These are phyloP conservation scores for Rubus idaeus DNA, from an alignment of 306 rosid genomes.

Conservation along the genomic window DNA sequence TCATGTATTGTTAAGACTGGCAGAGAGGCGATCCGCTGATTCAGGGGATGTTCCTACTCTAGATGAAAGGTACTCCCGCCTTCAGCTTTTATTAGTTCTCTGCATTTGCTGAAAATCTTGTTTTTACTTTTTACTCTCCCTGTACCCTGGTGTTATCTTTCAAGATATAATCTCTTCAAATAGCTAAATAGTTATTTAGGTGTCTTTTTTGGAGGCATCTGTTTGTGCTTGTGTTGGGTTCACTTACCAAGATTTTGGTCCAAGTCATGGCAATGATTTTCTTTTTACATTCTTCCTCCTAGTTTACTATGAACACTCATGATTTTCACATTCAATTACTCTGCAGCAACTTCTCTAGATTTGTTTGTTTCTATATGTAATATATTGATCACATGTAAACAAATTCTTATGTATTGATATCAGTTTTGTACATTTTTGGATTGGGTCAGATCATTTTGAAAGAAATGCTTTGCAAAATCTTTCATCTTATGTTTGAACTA, in stretches of 20 bases:
- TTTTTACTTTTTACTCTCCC: conserved; percentile 4
- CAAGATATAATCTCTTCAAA: not conserved
- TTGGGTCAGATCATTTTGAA: not conserved
- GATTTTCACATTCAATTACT: not conserved
- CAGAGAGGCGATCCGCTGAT: conserved; percentile 74
- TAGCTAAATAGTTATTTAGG: not conserved
- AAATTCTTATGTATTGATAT: not conserved
- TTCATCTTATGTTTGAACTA: not conserved
- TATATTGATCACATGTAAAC: not conserved
- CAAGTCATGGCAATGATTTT: not conserved
- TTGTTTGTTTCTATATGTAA: not conserved
- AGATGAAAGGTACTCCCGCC: conserved; percentile 61
- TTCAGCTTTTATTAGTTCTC: conserved; percentile 13
- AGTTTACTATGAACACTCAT: not conserved
- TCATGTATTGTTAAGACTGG: conserved; percentile 75
- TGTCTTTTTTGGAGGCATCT: not conserved
- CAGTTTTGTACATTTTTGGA: not conserved
- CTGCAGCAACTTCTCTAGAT: not conserved
- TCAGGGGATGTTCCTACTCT: conserved; percentile 65
- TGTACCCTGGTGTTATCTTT: not conserved
- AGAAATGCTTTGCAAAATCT: not conserved
- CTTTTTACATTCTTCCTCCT: not conserved
- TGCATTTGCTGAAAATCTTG: not conserved
- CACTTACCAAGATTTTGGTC: not conserved
- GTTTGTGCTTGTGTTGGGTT: not conserved